Evolutionary conservation across 768 basidiomycete genomes (phyloP).

Genomic region (Chlorophyllum brunneum): DNA sequence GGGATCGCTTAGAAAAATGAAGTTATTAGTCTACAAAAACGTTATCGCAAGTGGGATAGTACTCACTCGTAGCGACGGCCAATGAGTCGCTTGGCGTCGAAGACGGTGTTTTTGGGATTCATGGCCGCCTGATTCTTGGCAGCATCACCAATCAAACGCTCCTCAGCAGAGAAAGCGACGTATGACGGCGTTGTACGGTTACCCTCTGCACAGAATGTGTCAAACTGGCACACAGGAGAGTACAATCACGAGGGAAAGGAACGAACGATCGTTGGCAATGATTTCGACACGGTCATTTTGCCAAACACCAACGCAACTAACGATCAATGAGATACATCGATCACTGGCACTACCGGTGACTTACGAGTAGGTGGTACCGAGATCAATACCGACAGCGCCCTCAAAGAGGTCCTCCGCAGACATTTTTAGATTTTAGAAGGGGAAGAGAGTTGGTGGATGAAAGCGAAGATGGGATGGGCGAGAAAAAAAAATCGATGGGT

Average conservation of each 20-base stretch:
- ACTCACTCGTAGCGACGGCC: conserved; percentile 93
- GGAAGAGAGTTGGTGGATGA: conserved; percentile 30
- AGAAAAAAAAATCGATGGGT: conserved; percentile 47
- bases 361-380: conserved; percentile 96
- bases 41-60: not conserved
- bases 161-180: conserved; percentile 95
- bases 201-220: conserved; percentile 74
- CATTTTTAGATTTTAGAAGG: conserved; percentile 49
- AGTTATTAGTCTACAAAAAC: conserved; percentile 3
- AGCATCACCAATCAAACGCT: conserved; percentile 98
- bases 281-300: conserved; percentile 99
- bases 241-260: conserved; percentile 2
- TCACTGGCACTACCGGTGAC: conserved; percentile 21
- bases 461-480: conserved; percentile 37
- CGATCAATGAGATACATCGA: conserved; percentile 16
- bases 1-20: conserved; percentile 57
- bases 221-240: too few relatives aligned
- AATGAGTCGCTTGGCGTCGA: conserved; percentile 98
- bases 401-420: conserved; percentile 83
- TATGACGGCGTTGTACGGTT: conserved; percentile 99
- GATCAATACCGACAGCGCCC: conserved; percentile 96
- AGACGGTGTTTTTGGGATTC: conserved; percentile 99
- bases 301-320: conserved; percentile 97
- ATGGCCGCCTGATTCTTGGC: conserved; percentile 99
- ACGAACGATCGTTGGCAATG: conserved; percentile 93